These are phyloP conservation scores for Dryadomyces quercus-mongolicae DNA, from an alignment of 2,329 filamentous ascomycete species.

Conservation along the genomic window DNA sequence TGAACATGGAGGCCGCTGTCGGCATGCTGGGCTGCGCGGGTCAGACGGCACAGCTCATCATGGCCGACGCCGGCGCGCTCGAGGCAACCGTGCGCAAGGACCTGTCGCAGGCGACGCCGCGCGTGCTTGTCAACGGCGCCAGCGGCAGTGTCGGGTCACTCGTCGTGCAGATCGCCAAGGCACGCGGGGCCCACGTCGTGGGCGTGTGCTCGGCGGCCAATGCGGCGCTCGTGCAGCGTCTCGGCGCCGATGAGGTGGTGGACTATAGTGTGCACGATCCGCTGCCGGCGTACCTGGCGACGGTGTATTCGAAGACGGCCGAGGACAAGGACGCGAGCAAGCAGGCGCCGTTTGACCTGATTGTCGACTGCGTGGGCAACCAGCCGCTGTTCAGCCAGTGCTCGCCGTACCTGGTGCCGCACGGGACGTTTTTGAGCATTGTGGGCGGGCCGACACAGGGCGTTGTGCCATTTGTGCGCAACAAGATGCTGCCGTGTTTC, in stretches of 20 bases:
- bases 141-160: conserved; percentile 37
- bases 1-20: conserved; percentile 16
- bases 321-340: neutral
- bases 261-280: conserved; percentile 26
- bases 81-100: neutral
- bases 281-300: conserved; percentile 22
- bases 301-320: conserved; percentile 15
- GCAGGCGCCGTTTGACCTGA: conserved; percentile 23
- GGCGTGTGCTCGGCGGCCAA: conserved; percentile 36
- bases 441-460: conserved; percentile 20
- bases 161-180: conserved; percentile 31
- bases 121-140: conserved; percentile 36
- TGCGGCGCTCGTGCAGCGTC: conserved; percentile 26
- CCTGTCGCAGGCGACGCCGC: conserved; percentile 17
- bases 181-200: conserved; percentile 28
- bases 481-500: conserved; percentile 19
- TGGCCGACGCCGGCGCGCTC: conserved; percentile 14
- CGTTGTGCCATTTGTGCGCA: conserved; percentile 17
- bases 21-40: conserved; percentile 21
- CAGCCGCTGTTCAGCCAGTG: conserved; percentile 31
- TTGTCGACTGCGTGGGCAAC: conserved; percentile 37
- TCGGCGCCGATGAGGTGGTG: conserved; percentile 36
- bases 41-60: conserved; percentile 20
- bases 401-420: conserved; percentile 24
- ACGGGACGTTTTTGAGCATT: conserved; percentile 23